phyloP scores from a whole-genome alignment of 2,329 filamentous ascomycete genomes.

The Juglanconis juglandina region DNA sequence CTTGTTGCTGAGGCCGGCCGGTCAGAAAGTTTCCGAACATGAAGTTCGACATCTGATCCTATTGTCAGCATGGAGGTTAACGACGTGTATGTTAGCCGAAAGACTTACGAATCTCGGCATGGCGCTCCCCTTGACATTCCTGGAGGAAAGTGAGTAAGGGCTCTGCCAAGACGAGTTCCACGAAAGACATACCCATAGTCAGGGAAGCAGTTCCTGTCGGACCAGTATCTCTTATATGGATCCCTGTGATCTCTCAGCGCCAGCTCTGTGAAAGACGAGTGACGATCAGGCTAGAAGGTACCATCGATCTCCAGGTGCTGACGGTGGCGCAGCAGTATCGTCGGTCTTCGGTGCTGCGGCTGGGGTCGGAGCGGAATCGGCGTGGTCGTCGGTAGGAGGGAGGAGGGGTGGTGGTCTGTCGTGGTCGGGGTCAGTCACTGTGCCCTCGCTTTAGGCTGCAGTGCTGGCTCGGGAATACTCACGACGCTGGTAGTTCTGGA shows the following conservation, averaged over 20 bases:
- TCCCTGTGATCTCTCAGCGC: constrained; percentile 10
- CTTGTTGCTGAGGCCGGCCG: neutral
- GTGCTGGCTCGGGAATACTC: neutral
- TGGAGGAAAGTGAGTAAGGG: neutral
- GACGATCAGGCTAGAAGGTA: neutral
- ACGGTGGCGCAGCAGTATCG: neutral
- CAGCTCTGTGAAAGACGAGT: neutral
- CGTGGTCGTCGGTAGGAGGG: neutral
- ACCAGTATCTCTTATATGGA: constrained; percentile 27
- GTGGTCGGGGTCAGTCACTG: neutral
- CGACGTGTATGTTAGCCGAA: neutral
- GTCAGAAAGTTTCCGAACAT: neutral
- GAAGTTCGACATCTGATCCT: neutral
- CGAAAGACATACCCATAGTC: constrained; percentile 37
- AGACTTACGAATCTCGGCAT: neutral
- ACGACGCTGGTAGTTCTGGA: neutral
- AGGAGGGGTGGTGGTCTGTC: neutral
- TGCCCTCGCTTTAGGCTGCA: neutral
- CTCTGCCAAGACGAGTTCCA: constrained; percentile 3
- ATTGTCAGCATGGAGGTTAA: neutral
- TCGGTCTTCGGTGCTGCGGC: neutral
- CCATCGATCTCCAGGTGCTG: neutral
- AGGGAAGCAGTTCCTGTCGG: constrained; percentile 36
- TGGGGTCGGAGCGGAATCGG: neutral
- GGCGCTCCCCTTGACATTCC: constrained; percentile 7